Evolutionary conservation across 495 filamentous ascomycete species (phyloP).

Genomic region (Aspergillus olivimuriae): DNA sequence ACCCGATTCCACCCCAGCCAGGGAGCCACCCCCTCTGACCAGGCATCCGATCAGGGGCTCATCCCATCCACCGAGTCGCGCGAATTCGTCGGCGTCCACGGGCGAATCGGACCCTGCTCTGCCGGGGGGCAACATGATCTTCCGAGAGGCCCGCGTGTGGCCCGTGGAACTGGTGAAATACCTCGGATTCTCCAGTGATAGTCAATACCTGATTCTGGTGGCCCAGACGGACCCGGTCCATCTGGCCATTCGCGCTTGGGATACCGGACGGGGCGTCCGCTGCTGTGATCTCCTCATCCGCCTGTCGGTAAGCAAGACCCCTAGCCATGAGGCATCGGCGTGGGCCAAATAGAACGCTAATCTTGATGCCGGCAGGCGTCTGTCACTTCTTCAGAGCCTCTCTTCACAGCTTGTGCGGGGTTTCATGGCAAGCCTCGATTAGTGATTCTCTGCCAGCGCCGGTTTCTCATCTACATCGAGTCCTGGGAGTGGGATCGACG

Average conservation of each 20-base stretch:
- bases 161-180: conserved; percentile 8
- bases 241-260: conserved; percentile 7
- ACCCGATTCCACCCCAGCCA: too few species aligned
- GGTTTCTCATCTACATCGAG: neutral
- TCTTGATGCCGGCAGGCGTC: too few species aligned
- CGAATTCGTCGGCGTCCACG: conserved; percentile 8
- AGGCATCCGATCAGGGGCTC: neutral
- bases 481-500: neutral
- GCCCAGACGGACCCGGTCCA: conserved; percentile 1
- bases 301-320: conserved; percentile 8
- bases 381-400: neutral
- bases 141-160: neutral
- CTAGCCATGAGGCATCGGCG: too few species aligned
- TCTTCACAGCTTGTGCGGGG: conserved; percentile 4
- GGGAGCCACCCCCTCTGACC: too few species aligned
- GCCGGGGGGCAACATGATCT: conserved; percentile 4
- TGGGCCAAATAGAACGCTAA: too few species aligned
- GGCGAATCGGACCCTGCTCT: neutral
- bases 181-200: conserved; percentile 8
- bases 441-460: conserved; percentile 6
- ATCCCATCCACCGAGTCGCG: conserved; percentile 4
- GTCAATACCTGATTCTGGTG: conserved; percentile 8
- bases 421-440: neutral
- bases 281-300: conserved; percentile 3
- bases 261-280: conserved; percentile 2